A percentile compares a stretch with the other conserved stretches of the same genome.
Conservation (phyloP, 257 asterid species). For the Scutellaria baicalensis region DNA sequence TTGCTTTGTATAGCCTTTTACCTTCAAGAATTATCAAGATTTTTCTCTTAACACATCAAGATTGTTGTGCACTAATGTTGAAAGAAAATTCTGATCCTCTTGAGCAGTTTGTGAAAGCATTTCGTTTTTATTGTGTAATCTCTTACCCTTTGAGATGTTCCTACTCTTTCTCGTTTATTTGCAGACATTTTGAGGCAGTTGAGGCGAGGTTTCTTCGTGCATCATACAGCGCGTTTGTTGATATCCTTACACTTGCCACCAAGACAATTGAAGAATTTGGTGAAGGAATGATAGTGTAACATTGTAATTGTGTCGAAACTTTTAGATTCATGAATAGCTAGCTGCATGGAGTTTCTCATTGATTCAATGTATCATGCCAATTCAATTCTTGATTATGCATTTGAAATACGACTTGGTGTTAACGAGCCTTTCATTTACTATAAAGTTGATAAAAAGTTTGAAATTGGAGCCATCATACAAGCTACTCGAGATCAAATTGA, state of each 20-base stretch:
- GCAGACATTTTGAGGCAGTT: slow-evolving; percentile 77
- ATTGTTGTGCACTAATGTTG: too few species aligned
- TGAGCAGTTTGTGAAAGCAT: background rate
- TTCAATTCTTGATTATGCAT: too few species aligned
- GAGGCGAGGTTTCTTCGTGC: slow-evolving; percentile 92
- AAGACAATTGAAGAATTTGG: slow-evolving; percentile 74
- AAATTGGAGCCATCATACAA: too few species aligned
- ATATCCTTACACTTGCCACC: slow-evolving; percentile 71
- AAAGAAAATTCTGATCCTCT: background rate
- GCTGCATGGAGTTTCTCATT: background rate
- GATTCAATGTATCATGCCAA: too few species aligned
- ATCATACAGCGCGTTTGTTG: slow-evolving; percentile 75
- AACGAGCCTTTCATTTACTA: background rate
- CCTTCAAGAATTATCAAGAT: too few species aligned
- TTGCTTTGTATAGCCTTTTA: too few species aligned
- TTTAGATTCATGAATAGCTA: background rate
- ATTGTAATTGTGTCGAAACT: background rate
- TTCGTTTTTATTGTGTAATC: background rate
- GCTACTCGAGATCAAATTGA: too few species aligned
- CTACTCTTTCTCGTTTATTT: background rate
- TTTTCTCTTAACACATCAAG: too few species aligned
- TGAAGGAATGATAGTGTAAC: slow-evolving; percentile 26
- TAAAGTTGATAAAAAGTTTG: background rate
- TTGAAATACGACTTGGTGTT: too few species aligned
- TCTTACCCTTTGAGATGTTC: background rate